Conservation (phyloP, 2,329 filamentous ascomycete species). For the Epicoccum sorghinum region DNA sequence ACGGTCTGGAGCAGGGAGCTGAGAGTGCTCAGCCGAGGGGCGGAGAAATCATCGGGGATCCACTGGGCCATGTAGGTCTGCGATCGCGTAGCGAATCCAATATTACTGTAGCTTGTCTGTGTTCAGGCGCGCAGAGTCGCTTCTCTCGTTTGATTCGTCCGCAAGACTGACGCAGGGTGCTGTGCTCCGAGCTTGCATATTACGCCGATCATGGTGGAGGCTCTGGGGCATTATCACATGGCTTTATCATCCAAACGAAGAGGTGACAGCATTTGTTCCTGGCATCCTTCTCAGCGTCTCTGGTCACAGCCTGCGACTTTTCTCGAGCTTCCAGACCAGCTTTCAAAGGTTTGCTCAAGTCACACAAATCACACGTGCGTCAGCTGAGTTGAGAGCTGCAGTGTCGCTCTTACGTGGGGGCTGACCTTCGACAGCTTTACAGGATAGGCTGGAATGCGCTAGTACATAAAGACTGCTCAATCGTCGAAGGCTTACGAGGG, state of each 20-base stretch:
- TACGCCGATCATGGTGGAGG: neutral
- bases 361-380: neutral
- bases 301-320: neutral
- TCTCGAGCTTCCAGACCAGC: neutral
- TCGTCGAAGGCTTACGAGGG: neutral
- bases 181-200: neutral
- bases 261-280: neutral
- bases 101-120: neutral
- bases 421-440: conserved; percentile 2
- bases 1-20: conserved; percentile 2
- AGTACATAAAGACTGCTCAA: neutral
- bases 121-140: neutral
- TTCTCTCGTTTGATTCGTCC: conserved; percentile 1
- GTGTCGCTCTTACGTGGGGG: conserved; percentile 2
- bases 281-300: neutral
- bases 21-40: conserved; percentile 2
- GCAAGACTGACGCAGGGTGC: neutral
- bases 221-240: neutral
- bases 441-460: neutral
- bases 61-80: neutral
- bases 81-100: neutral
- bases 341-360: neutral
- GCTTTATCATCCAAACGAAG: neutral
- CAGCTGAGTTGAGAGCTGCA: conserved; percentile 8
- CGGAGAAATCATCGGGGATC: conserved; percentile 8